Percentiles rank a stretch among this genome's conserved stretches.
Conservation (phyloP, 257 asterid species). For the Solanum habrochaites region DNA sequence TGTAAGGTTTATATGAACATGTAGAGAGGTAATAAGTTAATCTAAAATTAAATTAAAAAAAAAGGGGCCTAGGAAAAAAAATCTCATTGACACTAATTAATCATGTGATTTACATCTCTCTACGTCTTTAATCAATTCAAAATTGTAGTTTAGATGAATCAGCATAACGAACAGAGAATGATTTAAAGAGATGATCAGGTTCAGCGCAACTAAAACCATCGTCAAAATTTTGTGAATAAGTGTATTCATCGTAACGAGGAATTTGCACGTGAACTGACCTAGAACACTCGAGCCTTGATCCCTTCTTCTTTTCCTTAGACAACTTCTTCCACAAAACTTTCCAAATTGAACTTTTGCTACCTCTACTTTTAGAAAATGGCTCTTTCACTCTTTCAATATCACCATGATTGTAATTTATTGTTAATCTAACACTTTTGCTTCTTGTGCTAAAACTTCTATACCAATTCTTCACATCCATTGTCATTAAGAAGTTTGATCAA, state of each 20-base stretch:
- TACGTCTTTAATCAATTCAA: not conserved
- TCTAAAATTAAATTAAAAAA: not conserved
- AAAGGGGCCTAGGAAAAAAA: not conserved
- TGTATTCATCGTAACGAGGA: slow-evolving; percentile 5
- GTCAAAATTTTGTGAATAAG: slow-evolving; percentile 13
- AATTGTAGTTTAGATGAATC: not conserved
- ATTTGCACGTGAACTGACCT: not conserved
- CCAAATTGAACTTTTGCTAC: not conserved
- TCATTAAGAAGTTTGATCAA: not conserved
- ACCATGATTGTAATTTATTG: not conserved
- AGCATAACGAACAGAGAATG: slow-evolving; percentile 13
- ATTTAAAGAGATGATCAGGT: slow-evolving; percentile 3
- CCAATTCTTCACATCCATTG: slow-evolving; percentile 10
- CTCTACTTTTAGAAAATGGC: not conserved
- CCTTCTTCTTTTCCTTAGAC: not conserved
- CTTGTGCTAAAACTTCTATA: slow-evolving; percentile 1
- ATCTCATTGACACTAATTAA: not conserved
- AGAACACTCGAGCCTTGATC: not conserved
- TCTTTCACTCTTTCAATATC: not conserved
- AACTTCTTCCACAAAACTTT: slow-evolving; percentile 13
- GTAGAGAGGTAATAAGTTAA: not conserved
- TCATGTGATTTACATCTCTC: not conserved
- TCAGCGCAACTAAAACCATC: slow-evolving; percentile 3
- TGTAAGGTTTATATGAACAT: not conserved
- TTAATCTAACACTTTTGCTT: not conserved